Conservation (phyloP, 176 grass and related monocot genomes). For the Triticum timopheevii region DNA sequence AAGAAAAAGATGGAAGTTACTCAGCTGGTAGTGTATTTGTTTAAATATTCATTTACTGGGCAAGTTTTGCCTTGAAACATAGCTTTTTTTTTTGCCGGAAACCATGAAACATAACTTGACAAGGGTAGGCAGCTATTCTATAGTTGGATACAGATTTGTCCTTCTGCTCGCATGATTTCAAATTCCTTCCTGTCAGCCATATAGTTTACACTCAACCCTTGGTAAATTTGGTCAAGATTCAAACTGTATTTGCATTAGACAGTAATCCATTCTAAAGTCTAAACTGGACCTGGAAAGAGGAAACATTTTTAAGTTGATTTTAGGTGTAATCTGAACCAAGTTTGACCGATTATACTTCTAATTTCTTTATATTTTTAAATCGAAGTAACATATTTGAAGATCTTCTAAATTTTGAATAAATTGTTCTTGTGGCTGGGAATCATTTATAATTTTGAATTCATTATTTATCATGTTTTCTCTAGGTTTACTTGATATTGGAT, state of each 20-base stretch:
- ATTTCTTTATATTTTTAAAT: background rate
- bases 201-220: background rate
- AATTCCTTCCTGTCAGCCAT: background rate
- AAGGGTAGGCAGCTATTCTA: background rate
- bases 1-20: background rate
- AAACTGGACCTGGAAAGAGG: conserved; percentile 14
- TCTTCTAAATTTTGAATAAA: conserved; percentile 11
- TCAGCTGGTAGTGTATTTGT: background rate
- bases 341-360: background rate
- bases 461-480: conserved; percentile 21
- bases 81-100: background rate
- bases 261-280: background rate
- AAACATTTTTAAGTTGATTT: background rate
- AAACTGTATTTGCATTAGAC: conserved; percentile 13
- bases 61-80: background rate
- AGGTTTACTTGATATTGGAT: conserved; percentile 99
- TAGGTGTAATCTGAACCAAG: background rate
- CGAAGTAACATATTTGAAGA: background rate
- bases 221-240: background rate
- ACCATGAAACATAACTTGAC: background rate
- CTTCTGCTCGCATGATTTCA: background rate
- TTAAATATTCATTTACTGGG: background rate
- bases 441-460: background rate
- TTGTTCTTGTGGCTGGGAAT: background rate
- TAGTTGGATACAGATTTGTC: background rate